Evolutionary conservation across 768 basidiomycete genomes (phyloP).

Genomic region (Leccinellum albellum): DNA sequence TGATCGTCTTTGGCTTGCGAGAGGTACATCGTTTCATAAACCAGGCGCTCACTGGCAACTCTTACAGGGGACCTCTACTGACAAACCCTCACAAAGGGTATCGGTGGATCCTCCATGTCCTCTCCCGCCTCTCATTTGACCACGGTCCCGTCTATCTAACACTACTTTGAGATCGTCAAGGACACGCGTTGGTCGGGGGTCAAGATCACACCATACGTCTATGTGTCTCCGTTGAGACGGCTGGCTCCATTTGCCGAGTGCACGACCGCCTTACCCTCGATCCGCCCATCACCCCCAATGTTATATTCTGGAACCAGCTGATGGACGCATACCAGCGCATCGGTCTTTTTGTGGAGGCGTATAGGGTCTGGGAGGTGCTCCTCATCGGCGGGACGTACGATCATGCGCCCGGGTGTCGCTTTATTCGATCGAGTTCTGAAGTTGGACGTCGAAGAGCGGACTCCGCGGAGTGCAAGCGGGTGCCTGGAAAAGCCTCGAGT

Average conservation of each 20-base stretch:
- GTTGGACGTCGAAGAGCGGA: too few relatives aligned
- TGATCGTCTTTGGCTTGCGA: slow-evolving; percentile 48
- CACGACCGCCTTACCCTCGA: slow-evolving; percentile 81
- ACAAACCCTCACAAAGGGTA: too few relatives aligned
- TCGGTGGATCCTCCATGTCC: slow-evolving; percentile 57
- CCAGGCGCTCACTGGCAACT: too few relatives aligned
- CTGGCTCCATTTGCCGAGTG: slow-evolving; percentile 59
- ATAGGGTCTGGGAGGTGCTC: slow-evolving; percentile 77
- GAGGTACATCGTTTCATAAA: slow-evolving; percentile 35
- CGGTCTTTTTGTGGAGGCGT: slow-evolving; percentile 66
- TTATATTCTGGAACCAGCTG: slow-evolving; percentile 71
- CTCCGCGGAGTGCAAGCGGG: too few relatives aligned
- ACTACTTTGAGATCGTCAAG: slow-evolving; percentile 71
- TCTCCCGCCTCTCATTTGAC: slow-evolving; percentile 55
- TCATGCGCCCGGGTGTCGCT: too few relatives aligned
- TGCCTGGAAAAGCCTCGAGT: too few relatives aligned
- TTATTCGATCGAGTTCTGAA: too few relatives aligned
- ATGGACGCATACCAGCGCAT: slow-evolving; percentile 88
- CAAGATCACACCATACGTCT: slow-evolving; percentile 53
- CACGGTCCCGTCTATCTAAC: slow-evolving; percentile 36
- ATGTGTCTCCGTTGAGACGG: slow-evolving; percentile 62
- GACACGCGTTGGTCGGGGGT: slow-evolving; percentile 75
- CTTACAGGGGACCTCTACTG: too few relatives aligned
- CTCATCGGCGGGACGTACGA: slow-evolving; percentile 55
- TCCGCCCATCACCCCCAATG: slow-evolving; percentile 67